phyloP scores from a whole-genome alignment of 306 rosid species.

The Quercus mongolica region DNA sequence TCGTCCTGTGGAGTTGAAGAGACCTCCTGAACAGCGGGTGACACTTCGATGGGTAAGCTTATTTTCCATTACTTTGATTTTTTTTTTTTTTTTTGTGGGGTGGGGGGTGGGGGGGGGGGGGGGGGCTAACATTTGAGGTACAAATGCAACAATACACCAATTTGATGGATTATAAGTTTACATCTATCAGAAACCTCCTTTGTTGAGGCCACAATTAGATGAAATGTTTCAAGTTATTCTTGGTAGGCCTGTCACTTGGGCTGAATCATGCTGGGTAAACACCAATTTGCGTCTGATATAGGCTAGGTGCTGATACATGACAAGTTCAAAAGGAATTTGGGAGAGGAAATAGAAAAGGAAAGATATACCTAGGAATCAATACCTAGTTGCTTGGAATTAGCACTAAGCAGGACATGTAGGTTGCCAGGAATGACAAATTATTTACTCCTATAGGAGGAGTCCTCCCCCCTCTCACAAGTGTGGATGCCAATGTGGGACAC shows the following conservation, averaged over 20 bases:
- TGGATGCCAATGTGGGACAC: no score
- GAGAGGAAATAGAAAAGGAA: no score
- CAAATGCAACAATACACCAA: background rate
- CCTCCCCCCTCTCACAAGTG: no score
- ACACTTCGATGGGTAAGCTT: constrained; percentile 88
- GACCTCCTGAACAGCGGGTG: constrained; percentile 66
- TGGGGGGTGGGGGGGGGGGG: no score
- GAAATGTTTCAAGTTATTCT: background rate
- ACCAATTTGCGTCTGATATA: background rate
- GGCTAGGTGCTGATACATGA: background rate
- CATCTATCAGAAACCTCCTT: background rate
- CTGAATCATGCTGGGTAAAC: background rate
- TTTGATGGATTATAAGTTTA: background rate
- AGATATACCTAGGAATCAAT: no score
- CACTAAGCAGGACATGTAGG: no score
- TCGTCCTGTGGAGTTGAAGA: constrained; percentile 87
- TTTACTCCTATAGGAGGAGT: no score
- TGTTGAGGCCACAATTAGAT: background rate
- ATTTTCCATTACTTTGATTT: constrained; percentile 10
- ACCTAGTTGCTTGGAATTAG: no score
- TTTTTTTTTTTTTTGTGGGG: background rate
- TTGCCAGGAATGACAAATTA: no score
- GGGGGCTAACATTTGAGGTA: background rate
- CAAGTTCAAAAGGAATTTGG: no score
- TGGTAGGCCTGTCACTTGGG: background rate